phyloP scores from a whole-genome alignment of 2,329 filamentous ascomycete species.

The Diaporthe ampelina region DNA sequence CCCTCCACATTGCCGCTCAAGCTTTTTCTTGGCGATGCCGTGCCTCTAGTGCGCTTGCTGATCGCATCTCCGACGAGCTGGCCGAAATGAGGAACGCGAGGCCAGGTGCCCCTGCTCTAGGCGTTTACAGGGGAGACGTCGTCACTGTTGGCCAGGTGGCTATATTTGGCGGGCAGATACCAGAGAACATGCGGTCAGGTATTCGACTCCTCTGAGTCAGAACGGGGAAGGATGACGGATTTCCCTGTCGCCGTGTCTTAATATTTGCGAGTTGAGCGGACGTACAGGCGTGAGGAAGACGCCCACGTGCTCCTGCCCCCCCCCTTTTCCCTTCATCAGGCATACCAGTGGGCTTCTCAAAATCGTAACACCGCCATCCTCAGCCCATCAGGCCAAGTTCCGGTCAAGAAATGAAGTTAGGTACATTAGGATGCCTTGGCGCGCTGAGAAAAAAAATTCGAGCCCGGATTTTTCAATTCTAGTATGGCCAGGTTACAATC shows the following conservation, averaged over 20 bases:
- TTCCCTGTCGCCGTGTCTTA: background rate
- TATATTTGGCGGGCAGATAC: constrained; percentile 12
- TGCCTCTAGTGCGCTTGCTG: background rate
- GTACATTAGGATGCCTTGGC: background rate
- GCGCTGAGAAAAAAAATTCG: background rate
- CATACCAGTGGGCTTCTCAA: background rate
- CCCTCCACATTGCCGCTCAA: constrained; percentile 8
- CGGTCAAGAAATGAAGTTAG: background rate
- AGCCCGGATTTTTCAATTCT: background rate
- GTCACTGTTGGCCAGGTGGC: background rate
- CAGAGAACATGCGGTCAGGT: background rate
- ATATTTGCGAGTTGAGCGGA: background rate
- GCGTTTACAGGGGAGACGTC: constrained; percentile 7
- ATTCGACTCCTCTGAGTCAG: background rate
- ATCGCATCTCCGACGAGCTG: background rate
- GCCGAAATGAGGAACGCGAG: constrained; percentile 14
- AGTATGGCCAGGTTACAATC: background rate
- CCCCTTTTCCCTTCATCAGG: background rate
- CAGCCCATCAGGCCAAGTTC: background rate
- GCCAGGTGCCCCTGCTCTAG: constrained; percentile 1
- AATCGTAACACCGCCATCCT: background rate
- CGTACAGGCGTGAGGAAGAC: background rate
- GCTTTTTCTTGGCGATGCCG: constrained; percentile 26
- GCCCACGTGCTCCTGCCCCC: constrained; percentile 9
- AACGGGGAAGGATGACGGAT: background rate